These are phyloP conservation scores for Nakazawaea ernobii DNA, from an alignment of 805 yeast species.

Conservation along the genomic window DNA sequence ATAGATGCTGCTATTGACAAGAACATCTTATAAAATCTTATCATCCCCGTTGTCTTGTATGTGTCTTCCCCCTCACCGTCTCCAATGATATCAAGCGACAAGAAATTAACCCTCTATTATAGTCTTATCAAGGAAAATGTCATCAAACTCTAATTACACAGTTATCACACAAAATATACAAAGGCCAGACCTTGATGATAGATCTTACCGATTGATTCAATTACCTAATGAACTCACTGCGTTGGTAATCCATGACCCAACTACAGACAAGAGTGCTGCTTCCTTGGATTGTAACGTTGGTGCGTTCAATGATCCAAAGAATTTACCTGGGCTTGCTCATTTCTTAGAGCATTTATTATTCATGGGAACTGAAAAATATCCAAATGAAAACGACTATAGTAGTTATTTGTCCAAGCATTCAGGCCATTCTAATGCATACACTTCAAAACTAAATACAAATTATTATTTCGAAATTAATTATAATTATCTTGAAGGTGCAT, in stretches of 20 bases:
- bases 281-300: slow-evolving; percentile 77
- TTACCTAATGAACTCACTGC: slow-evolving; percentile 55
- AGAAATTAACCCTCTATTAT: not conserved
- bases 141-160: not conserved
- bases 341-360: slow-evolving; percentile 69
- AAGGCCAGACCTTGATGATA: slow-evolving; percentile 61
- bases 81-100: not conserved
- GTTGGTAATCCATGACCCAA: slow-evolving; percentile 59
- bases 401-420: slow-evolving; percentile 76
- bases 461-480: slow-evolving; percentile 82
- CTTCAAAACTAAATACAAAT: slow-evolving; percentile 84
- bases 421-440: slow-evolving; percentile 89
- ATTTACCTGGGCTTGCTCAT: slow-evolving; percentile 72
- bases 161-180: slow-evolving; percentile 12
- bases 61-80: not conserved
- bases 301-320: slow-evolving; percentile 60
- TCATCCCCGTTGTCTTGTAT: not conserved
- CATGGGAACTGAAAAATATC: slow-evolving; percentile 76
- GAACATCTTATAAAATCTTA: not conserved
- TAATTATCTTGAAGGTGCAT: slow-evolving; percentile 74
- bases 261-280: slow-evolving; percentile 73
- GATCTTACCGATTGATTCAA: slow-evolving; percentile 63
- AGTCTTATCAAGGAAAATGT: slow-evolving; percentile 5
- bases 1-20: not conserved
- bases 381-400: slow-evolving; percentile 67